Evolutionary conservation across 2,329 filamentous ascomycete species (phyloP).

Genomic region (Stagonosporopsis vannaccii): DNA sequence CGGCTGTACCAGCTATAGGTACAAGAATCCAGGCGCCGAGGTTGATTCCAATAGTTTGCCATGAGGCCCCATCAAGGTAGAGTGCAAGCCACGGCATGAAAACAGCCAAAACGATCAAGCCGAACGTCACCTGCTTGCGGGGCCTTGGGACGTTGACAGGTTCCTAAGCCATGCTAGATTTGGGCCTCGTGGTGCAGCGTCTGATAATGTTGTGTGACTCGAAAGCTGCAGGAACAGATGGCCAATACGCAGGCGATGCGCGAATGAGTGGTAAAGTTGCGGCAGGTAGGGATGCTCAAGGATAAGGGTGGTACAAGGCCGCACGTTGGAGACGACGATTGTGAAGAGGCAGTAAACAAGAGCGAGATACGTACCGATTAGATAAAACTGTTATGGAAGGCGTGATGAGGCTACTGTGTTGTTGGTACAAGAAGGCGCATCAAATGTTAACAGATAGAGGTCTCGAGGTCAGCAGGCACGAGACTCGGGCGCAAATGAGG

Average conservation of each 20-base stretch:
- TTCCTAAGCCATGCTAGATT: slow-evolving; percentile 9
- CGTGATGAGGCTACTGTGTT: slow-evolving; percentile 13
- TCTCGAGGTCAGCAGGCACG: slow-evolving; percentile 8
- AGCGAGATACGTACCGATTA: slow-evolving; percentile 33
- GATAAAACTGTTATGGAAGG: slow-evolving; percentile 19
- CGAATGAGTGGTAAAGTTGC: slow-evolving; percentile 6
- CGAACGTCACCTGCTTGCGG: slow-evolving; percentile 7
- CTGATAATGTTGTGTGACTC: not conserved
- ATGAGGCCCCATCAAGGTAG: slow-evolving; percentile 29
- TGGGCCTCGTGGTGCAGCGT: not conserved
- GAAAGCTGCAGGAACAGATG: not conserved
- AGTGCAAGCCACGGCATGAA: slow-evolving; percentile 27
- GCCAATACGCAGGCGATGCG: slow-evolving; percentile 7
- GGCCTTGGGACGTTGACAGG: slow-evolving; percentile 19
- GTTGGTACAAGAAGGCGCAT: slow-evolving; percentile 12
- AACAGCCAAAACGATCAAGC: slow-evolving; percentile 24
- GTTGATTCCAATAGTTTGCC: slow-evolving; percentile 12
- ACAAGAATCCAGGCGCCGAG: slow-evolving; percentile 14
- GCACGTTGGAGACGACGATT: slow-evolving; percentile 7
- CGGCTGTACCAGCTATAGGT: not conserved
- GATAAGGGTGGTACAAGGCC: slow-evolving; percentile 9
- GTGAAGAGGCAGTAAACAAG: slow-evolving; percentile 5
- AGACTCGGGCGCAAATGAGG: slow-evolving; percentile 1
- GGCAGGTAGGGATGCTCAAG: slow-evolving; percentile 16
- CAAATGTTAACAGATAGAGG: slow-evolving; percentile 5